phyloP scores from a whole-genome alignment of 495 filamentous ascomycete species.

The Cenococcum geophilum region DNA sequence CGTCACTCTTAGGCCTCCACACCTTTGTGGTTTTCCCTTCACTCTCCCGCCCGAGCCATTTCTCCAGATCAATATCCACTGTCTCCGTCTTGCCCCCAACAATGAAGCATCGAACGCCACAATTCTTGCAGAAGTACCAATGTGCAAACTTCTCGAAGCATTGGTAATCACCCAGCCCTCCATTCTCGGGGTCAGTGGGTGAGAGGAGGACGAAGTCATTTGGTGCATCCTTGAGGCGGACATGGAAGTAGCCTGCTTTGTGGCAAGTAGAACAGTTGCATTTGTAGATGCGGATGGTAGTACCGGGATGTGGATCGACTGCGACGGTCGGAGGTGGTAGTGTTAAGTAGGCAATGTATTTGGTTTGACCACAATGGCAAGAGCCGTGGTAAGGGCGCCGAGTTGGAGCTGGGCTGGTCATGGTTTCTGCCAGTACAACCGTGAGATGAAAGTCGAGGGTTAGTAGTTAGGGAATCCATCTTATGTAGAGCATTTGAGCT shows the following conservation, averaged over 20 bases:
- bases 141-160: not conserved
- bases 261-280: constrained; percentile 4
- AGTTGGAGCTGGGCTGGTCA: too few relatives aligned
- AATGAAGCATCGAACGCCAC: constrained; percentile 10
- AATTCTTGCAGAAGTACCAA: constrained; percentile 14
- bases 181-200: not conserved
- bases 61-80: constrained; percentile 4
- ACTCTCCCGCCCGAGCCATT: not conserved
- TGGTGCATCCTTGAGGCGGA: not conserved
- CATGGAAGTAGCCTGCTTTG: constrained; percentile 1
- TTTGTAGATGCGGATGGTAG: not conserved
- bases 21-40: not conserved
- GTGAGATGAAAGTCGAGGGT: too few relatives aligned
- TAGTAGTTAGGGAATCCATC: too few relatives aligned
- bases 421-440: too few relatives aligned
- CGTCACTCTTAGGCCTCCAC: too few relatives aligned
- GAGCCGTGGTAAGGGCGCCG: not conserved
- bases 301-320: too few relatives aligned
- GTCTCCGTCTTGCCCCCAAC: constrained; percentile 2
- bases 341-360: not conserved
- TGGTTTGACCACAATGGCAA: not conserved
- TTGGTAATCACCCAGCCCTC: constrained; percentile 8
- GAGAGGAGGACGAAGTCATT: constrained; percentile 2
- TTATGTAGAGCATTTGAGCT: too few relatives aligned
- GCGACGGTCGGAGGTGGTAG: not conserved